phyloP scores from a whole-genome alignment of 768 basidiomycete species.

The Pulveroboletus sp. region DNA sequence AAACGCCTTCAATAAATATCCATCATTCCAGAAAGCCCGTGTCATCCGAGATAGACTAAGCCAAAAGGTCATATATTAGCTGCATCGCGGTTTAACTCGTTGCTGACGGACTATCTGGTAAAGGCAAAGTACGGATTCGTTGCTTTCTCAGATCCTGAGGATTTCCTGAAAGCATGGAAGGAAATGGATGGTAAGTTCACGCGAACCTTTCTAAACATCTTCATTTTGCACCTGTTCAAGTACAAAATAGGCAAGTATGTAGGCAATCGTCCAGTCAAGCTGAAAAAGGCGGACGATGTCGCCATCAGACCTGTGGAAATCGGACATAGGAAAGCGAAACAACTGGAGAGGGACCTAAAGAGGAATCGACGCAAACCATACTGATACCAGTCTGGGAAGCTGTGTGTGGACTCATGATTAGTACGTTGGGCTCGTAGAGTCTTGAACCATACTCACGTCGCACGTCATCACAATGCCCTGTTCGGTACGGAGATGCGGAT shows the following conservation, averaged over 20 bases:
- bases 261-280: conserved; percentile 92
- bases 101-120: conserved; percentile 3
- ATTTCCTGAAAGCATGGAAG: conserved; percentile 97
- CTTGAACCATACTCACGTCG: conserved; percentile 22
- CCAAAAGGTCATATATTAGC: conserved; percentile 63
- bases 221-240: conserved; percentile 2
- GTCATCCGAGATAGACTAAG: conserved; percentile 94
- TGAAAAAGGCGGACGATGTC: conserved; percentile 89
- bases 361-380: conserved; percentile 87
- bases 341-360: conserved; percentile 87
- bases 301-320: conserved; percentile 90
- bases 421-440: conserved; percentile 26
- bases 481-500: conserved; percentile 4
- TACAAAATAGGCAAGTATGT: conserved; percentile 82
- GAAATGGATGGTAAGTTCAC: conserved; percentile 88
- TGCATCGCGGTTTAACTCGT: not conserved
- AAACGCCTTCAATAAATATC: conserved; percentile 90
- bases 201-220: not conserved
- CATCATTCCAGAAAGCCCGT: conserved; percentile 90
- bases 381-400: conserved; percentile 31
- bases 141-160: conserved; percentile 96
- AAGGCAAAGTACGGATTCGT: conserved; percentile 98
- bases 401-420: conserved; percentile 10
- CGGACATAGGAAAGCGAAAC: conserved; percentile 86
- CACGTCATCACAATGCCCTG: conserved; percentile 6